A percentile compares a stretch with the other conserved stretches of the same genome.
Evolutionary conservation across 1,284 basidiomycete species (phyloP).

Genomic region (Ceratorhiza oryzae-sativae): DNA sequence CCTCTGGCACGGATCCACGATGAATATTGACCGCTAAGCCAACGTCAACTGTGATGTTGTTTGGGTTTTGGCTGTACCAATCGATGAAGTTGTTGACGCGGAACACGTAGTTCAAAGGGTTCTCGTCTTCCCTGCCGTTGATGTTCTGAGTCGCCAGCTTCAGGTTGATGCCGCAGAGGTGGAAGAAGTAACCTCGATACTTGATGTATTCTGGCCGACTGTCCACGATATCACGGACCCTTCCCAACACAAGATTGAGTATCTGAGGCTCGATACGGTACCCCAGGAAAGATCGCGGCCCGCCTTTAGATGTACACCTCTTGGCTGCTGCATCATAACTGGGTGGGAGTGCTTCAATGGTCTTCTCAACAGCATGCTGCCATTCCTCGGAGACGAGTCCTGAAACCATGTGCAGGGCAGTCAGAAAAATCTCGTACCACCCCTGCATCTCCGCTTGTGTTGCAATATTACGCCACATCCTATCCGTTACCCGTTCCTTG

Average conservation of each 20-base stretch:
- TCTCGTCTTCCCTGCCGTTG: neutral
- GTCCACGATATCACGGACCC: neutral
- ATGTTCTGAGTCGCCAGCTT: neutral
- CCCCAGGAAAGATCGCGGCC: neutral
- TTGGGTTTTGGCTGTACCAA: constrained; percentile 3
- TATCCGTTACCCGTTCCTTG: neutral
- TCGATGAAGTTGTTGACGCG: neutral
- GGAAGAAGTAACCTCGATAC: constrained; percentile 8
- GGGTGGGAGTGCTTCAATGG: neutral
- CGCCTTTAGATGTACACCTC: too few relatives aligned
- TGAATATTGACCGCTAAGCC: neutral
- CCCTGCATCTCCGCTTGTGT: neutral
- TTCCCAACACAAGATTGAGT: neutral
- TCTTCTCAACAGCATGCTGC: neutral
- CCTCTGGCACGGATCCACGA: neutral
- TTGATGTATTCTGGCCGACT: neutral
- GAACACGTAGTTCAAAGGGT: constrained; percentile 13
- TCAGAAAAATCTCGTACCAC: neutral
- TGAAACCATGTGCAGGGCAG: neutral
- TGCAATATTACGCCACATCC: neutral
- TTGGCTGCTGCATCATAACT: neutral
- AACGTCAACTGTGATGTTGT: constrained; percentile 13
- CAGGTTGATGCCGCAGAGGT: constrained; percentile 14
- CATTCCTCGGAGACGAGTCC: neutral
- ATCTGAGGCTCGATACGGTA: neutral